Evolutionary conservation across 2,329 filamentous ascomycete genomes (phyloP), one percentile per base, ranked within the genome.

Genomic region (Endoconidiophora laricicola): DNA sequence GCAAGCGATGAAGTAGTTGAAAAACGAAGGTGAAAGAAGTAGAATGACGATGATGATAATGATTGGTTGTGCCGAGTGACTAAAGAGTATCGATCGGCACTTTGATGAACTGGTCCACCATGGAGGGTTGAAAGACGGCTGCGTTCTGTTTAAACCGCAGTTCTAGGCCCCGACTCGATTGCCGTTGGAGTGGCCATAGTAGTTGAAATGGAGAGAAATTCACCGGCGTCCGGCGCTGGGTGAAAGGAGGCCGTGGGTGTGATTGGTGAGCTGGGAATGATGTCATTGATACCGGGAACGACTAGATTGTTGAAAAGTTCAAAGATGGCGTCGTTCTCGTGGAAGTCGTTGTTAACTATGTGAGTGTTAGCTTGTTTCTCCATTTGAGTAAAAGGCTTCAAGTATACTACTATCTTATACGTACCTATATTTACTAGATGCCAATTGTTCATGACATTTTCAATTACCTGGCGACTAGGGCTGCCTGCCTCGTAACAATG

Each of bases 301-400:
- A 74, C 63, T 3, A 98, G 72, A 22, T 78, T 86, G 14, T 88
- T 76, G 62, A 98, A 91, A 23, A 96, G 71, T 43, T 83, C 76
- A 63, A 94, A 96, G 57, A 98, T 83, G 50, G 79, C 81, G 48
- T 78, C 73, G 50, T 78, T 78, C 58, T 86, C 74, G 63, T 94
- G 86, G 79, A 98, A 98, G 63, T 98, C 87, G 61, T 98, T 98
- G 70, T 98, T 87, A 24, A 98, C 91, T 88, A 56, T 18, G 22
- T n/a, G 2, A 1, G 3, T 26, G 48, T 33, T 33, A 33, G 29
- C 29, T 12, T 33, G 29, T 33, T 46, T 49, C 7, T 38, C 16
- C 16, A 33, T 33, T 9, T 33, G 24, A 46, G 44, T 14, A 29
- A 36, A 7, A 20, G 3, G 4, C 80, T 69, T 70, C 29, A 33